Evolutionary conservation across 495 filamentous ascomycete genomes (phyloP), one percentile per base, ranked within the genome.

Genomic region (Aspergillus carlsbadensis): DNA sequence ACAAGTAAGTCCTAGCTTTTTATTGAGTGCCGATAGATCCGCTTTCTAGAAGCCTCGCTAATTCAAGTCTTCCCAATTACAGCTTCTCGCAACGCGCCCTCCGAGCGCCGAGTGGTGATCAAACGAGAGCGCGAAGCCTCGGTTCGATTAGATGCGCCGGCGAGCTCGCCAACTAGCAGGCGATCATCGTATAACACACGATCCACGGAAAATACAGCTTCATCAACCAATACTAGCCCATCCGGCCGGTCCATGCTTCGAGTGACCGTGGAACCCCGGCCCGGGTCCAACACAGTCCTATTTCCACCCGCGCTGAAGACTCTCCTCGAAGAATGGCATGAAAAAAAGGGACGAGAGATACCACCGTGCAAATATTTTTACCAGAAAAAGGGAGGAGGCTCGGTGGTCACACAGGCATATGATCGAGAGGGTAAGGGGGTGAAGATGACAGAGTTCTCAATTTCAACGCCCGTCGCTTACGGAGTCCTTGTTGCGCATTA

Each of bases 351-450:
- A 8, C 17, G 20, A 17, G 44, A 47, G 24, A 5, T 17, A 18
- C 64, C 55, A 18, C 35, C 43, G 7, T 64, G 54, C 31, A 43
- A 17, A 7, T 34, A 39, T 31, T 11, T 1, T 33, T 8, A 53
- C 39, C 6, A 45, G 20, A 39, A 24, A 29, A 5, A n/a, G n/a
- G n/a, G 10, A 52, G 29, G 21, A 11, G 10, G 13, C 65, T 8
- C 26, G 15, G 29, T 29, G 17, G 45, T 24, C 21, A 4, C 46
- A 39, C 57, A 52, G 31, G 39, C 56, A 1, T 69, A 63, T 48
- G 55, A 63, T 15, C 37, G 54, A 7, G 37, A 66, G 11, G 62
- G 55, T 3, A 54, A 59, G 2, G 36, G 58, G 33, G 21, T 61
- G 18, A 43, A 57, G 2, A 10, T 66, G 1, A 59, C 64, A 2